Base-by-base conservation (phyloP, 352 stramenopile species). In the Phytopythium delawarense region DNA sequence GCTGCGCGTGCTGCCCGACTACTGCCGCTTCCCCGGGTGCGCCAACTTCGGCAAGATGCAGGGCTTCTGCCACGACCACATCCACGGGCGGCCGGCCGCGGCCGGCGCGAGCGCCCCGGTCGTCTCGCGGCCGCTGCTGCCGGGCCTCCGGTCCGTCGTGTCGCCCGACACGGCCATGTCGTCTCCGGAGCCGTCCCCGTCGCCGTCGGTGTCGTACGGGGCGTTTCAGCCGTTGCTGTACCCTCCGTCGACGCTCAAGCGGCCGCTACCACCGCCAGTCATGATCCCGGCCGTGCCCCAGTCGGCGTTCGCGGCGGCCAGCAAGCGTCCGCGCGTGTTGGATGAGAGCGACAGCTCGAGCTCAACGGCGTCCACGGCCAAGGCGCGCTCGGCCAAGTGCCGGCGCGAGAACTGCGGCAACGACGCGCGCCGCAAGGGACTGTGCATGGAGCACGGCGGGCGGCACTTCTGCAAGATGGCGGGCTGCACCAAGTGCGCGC, bases 391-490 rank as follows among this genome's bases (percentile, higher is more conserved):
- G 23, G 59, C 66, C 56, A 76, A 77, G 39, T 92, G 83, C 62
- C 85, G 85, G n/a, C 78, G 81, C 30, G 79, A 82, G 25, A 65
- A 84, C 61, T 94, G 86, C 68, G 20, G n/a, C 12, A 90, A 92
- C 65, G 75, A 78, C 40, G 83, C 84, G 42, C 76, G 84, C 61
- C 82, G 83, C 55, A 92, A 92, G 66, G 86, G 88, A 0, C 78
- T 96, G 0, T 96, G 88, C 67, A 93, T 92, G 81, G 84, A 92
- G 57, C 88, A 96, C 66, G 88, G 88, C 39, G 88, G 88, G 3
- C 80, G 88, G 30, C 83, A 94, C 68, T 88, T 92, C 30, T 96
- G 88, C 71, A 92, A 92, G 64, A 88, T 92, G 72, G 71, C 83
- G 11, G 86, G 84, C 46, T 94, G 86, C 64, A 66, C 84, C 48